Base-by-base conservation (phyloP, 1,284 basidiomycete species). In the Butyriboletus appendiculatus region DNA sequence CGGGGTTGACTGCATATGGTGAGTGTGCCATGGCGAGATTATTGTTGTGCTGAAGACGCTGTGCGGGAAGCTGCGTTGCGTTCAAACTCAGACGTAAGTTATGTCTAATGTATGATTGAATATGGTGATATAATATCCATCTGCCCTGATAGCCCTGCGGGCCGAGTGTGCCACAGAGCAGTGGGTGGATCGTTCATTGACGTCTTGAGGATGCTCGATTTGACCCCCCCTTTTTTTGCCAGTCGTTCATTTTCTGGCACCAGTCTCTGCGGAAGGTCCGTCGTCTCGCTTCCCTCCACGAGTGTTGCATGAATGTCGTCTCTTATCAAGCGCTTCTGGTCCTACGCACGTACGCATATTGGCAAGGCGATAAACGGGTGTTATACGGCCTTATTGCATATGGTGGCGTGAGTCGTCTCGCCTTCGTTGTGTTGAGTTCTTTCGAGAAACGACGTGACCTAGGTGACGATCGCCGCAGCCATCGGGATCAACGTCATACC, bases 291-390 rank as follows among this genome's bases (percentile, higher is more conserved):
- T 28, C 28, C 28, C 28, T 28, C 28, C 10, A 28, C 28, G 28
- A 28, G 28, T 28, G 11, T 0, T 2, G 2, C 1, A 3, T 11
- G 28, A 28, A 28, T 2, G 28, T 28, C 28, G 10, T 10, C 28
- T 28, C 2, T 9, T 10, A 28, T 28, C 26, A 28, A 28, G 26
- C 26, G 26, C 60, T 66, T 37, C 49, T 63, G 4, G 6, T 57
- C 43, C 11, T 63, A 18, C 62, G 59, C 43, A 64, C 62, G 3
- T 64, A 53, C 22, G 64, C 64, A 1, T 63, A 64, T 18, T 63
- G 62, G 62, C 35, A 53, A 24, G 39, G 57, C 9, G 30, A 60
- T 22, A 66, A 42, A 24, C 39, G 45, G 6, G 18, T 66, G 4
- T 34, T 54, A 33, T 62, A 43, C 11, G 62, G 51, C 11, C 58